Evolutionary conservation across 352 stramenopile species (phyloP), one percentile per base, ranked within the genome.

Genomic region (Globisporangium parvum): DNA sequence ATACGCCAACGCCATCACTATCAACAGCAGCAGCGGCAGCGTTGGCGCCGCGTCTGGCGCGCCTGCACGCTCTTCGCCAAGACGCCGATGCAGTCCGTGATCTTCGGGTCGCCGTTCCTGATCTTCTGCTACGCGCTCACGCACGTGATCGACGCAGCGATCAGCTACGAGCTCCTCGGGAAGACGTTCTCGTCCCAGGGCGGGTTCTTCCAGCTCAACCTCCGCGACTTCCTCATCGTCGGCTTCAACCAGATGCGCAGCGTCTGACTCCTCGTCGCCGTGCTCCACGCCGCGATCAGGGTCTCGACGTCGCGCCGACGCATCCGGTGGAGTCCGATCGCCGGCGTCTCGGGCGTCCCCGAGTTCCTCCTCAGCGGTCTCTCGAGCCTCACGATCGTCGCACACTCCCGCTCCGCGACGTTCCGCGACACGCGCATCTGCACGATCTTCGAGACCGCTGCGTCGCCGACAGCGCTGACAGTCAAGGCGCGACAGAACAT

Each of bases 191-290:
- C n/a, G n/a, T n/a, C n/a, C n/a, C n/a, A n/a, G n/a, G n/a, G n/a
- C n/a, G n/a, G n/a, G n/a, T n/a, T n/a, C n/a, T n/a, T n/a, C n/a
- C n/a, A n/a, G n/a, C n/a, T n/a, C n/a, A n/a, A n/a, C n/a, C n/a
- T n/a, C n/a, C n/a, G n/a, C n/a, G n/a, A n/a, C n/a, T n/a, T n/a
- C n/a, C n/a, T n/a, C n/a, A n/a, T 37, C 17, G 50, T 63, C 39
- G 39, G 47, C 14, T 59, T 59, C 45, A 59, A 53, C 31, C 60
- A 60, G 45, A 59, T 67, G 48, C 60, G 60, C 24, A 55, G 45
- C 41, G 50, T 63, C 9, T 67, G 55, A 49, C 33, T 63, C 3
- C 55, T 67, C 8, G 55, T 55, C 0, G 31, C 56, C 0, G 2
- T 55, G 18, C 9, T 55, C 1, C 55, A 60, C 12, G 35, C 55